A percentile compares a stretch with the other conserved stretches of the same genome.
These are phyloP conservation scores for Capillidium rhysosporum DNA, from an alignment of 371 early-diverging fungal species.

Conservation along the genomic window DNA sequence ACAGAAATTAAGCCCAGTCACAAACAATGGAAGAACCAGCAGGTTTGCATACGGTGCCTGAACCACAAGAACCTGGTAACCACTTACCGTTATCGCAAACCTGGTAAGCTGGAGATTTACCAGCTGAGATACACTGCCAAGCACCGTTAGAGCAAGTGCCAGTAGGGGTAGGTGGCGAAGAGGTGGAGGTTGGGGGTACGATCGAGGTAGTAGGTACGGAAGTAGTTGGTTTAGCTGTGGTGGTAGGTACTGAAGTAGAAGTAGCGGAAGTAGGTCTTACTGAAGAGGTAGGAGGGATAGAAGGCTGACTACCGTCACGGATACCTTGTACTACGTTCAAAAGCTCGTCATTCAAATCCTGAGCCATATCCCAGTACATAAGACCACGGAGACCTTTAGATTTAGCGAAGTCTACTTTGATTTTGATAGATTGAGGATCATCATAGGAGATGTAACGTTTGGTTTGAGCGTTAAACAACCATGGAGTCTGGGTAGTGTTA, in stretches of 20 bases:
- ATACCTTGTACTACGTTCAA: constrained; percentile 11
- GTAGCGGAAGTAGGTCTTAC: neutral
- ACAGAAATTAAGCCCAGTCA: neutral
- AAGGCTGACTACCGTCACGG: neutral
- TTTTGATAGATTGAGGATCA: constrained; percentile 27
- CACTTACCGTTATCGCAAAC: neutral
- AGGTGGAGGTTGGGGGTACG: neutral
- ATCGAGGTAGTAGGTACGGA: neutral
- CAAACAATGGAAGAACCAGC: neutral
- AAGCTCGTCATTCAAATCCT: constrained; percentile 28
- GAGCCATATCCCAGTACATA: constrained; percentile 32
- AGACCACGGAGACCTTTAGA: constrained; percentile 29
- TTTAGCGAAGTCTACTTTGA: constrained; percentile 33
- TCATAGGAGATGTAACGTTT: constrained; percentile 40
- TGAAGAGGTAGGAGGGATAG: neutral
- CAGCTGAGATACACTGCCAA: neutral
- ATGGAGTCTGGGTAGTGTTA: constrained; percentile 33
- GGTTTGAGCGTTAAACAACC: constrained; percentile 34
- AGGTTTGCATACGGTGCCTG: neutral
- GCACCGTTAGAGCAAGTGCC: neutral
- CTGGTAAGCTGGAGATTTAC: neutral
- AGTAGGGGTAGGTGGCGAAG: neutral
- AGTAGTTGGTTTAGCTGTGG: neutral
- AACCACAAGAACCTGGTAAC: neutral
- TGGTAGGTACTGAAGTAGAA: neutral